A percentile compares a stretch with the other conserved stretches of the same genome.
phyloP scores from a whole-genome alignment of 108 stramenopile genomes.

The Stephanodiscus minutulus region DNA sequence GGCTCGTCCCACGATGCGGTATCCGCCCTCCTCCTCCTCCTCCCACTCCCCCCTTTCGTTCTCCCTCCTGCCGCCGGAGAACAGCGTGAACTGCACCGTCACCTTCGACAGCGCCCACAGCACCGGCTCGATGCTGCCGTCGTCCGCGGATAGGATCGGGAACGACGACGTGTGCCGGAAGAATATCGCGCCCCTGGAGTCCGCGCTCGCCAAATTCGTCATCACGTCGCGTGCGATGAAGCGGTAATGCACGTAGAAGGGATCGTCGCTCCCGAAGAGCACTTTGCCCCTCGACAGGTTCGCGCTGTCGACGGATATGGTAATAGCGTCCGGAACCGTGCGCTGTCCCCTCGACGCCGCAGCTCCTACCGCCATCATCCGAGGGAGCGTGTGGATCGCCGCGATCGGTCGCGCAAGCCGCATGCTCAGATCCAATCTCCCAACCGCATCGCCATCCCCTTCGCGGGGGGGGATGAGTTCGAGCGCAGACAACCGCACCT shows the following conservation, averaged over 20 bases:
- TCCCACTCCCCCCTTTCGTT: not conserved
- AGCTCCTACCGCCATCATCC: not conserved
- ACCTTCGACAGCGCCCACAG: slow-evolving; percentile 1
- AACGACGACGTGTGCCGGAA: slow-evolving; percentile 18
- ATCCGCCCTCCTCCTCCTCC: not conserved
- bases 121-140: not conserved
- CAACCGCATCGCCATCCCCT: not conserved
- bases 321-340: slow-evolving; percentile 2
- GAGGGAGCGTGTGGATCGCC: not conserved
- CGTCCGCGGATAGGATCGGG: slow-evolving; percentile 10
- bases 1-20: slow-evolving; percentile 14
- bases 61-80: slow-evolving; percentile 9
- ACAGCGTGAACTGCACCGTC: slow-evolving; percentile 13
- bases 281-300: slow-evolving; percentile 1
- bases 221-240: slow-evolving; percentile 11
- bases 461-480: not conserved
- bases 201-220: slow-evolving; percentile 9
- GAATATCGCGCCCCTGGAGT: slow-evolving; percentile 10
- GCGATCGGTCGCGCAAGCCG: slow-evolving; percentile 9
- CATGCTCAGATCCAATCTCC: slow-evolving; percentile 8
- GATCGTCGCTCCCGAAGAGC: not conserved
- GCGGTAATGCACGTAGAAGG: slow-evolving; percentile 24
- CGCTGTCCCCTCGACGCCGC: not conserved
- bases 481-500: not conserved
- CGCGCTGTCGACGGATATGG: slow-evolving; percentile 9